These are phyloP conservation scores for Clonostachys sp. DNA, from an alignment of 2,329 filamentous ascomycete species.

Conservation along the genomic window DNA sequence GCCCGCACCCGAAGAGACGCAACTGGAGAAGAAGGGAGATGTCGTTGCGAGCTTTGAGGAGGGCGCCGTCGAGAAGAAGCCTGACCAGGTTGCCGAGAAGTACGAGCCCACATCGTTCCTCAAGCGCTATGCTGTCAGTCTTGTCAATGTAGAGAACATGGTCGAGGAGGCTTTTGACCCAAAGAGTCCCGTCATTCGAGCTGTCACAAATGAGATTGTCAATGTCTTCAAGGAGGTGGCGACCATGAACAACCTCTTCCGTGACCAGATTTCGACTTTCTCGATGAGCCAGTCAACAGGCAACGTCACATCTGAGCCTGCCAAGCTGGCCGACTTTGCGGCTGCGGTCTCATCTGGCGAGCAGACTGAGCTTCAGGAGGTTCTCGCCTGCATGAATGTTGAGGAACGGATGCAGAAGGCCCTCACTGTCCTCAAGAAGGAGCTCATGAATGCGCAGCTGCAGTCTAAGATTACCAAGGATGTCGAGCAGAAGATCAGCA, in stretches of 20 bases:
- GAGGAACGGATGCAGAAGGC: conserved; percentile 91
- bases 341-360: conserved; percentile 95
- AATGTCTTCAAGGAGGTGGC: conserved; percentile 99
- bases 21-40: conserved; percentile 75
- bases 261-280: conserved; percentile 96
- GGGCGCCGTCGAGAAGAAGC: conserved; percentile 57
- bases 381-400: conserved; percentile 82
- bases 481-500: conserved; percentile 95
- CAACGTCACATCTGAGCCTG: conserved; percentile 91
- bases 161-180: conserved; percentile 84
- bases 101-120: conserved; percentile 91
- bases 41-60: conserved; percentile 98
- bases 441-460: conserved; percentile 95
- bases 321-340: conserved; percentile 93
- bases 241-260: conserved; percentile 87
- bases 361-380: conserved; percentile 85
- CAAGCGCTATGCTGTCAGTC: conserved; percentile 83
- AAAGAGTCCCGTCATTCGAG: conserved; percentile 83
- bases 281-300: conserved; percentile 92
- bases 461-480: conserved; percentile 98
- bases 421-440: conserved; percentile 89
- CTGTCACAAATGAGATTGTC: conserved; percentile 94
- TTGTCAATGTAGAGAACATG: conserved; percentile 94
- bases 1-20: conserved; percentile 42
- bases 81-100: conserved; percentile 43